Conservation (phyloP, 148 eudicot species). For the Rhododendron ferrugineum region DNA sequence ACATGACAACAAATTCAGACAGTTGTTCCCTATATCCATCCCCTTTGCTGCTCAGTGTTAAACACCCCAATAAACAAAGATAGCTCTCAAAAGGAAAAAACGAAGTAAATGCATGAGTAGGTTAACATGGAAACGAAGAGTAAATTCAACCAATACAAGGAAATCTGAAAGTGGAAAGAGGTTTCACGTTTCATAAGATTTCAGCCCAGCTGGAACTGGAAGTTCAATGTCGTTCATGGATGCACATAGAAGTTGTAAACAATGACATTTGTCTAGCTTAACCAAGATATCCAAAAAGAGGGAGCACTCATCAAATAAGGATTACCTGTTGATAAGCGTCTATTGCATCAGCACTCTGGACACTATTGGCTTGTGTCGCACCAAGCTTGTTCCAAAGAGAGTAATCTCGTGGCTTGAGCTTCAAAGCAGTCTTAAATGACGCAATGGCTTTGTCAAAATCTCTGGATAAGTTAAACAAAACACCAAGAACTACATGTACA, state of each 20-base stretch:
- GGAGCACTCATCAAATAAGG: background rate
- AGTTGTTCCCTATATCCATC: background rate
- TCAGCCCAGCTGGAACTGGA: background rate
- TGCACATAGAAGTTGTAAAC: background rate
- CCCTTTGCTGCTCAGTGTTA: background rate
- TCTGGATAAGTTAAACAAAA: slow-evolving; percentile 84
- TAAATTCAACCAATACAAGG: background rate
- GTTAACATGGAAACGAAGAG: background rate
- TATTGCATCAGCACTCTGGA: slow-evolving; percentile 95
- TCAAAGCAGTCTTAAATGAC: slow-evolving; percentile 77
- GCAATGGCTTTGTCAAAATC: slow-evolving; percentile 91
- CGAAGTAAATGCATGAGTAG: background rate
- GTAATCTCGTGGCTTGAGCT: slow-evolving; percentile 86
- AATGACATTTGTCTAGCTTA: background rate
- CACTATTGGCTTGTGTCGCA: slow-evolving; percentile 97
- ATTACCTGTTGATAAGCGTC: slow-evolving; percentile 87
- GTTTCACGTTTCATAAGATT: background rate
- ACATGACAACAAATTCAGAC: no score
- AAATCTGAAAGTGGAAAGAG: background rate
- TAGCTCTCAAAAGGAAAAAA: background rate
- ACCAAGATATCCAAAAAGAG: background rate
- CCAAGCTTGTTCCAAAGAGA: slow-evolving; percentile 99
- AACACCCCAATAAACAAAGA: background rate
- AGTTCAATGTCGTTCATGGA: background rate
- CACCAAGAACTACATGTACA: slow-evolving; percentile 92